Base-by-base conservation (phyloP, 2,329 filamentous ascomycete genomes). In the Scolecobasidium constrictum region DNA sequence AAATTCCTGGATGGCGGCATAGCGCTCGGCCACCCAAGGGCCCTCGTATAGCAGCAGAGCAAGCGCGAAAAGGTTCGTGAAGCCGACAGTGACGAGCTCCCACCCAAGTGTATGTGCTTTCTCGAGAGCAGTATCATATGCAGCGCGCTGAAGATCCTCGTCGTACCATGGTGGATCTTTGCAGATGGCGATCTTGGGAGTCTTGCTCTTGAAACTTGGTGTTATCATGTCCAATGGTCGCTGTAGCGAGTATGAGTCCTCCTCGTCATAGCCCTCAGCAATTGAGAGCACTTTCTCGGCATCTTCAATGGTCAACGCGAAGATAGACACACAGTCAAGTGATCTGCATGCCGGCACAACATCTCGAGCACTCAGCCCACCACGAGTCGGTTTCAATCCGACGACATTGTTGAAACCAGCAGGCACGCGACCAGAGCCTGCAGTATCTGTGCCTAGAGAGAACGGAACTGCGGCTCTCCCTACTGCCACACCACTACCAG, bases 251-350 rank as follows among this genome's bases (percentile, higher is more conserved):
- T 70, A 75, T 5, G 61, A 47, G 50, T 75, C 71, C 18, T 60
- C 49, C 2, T 52, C 42, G 43, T 74, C 71, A 33, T 62, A 65
- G 3, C 60, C 63, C 33, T 72, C 69, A 3, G 61, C 60, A 0
- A 63, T 52, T 4, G 66, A 60, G 53, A 71, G 62, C 2, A 73
- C 59, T 3, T 50, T 57, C 13, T 68, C 56, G 6, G 65, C 63
- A 47, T 73, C 68, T 3, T 57, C 52, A 5, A 69, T 57, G 1
- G 59, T 70, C 15, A 60, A 55, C 1, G 70, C 59, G 42, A 73
- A 62, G 20, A 74, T 66, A 2, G 71, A 69, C 16, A 73, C 63
- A 43, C 68, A 73, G 53, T 76, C 72, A 2, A 75, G 60, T 3
- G 64, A 68, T 28, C 64, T 62, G 47, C 72, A 76, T 1, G 72